Conservation (phyloP, 345 rosid species). For the Durio zibethinus region DNA sequence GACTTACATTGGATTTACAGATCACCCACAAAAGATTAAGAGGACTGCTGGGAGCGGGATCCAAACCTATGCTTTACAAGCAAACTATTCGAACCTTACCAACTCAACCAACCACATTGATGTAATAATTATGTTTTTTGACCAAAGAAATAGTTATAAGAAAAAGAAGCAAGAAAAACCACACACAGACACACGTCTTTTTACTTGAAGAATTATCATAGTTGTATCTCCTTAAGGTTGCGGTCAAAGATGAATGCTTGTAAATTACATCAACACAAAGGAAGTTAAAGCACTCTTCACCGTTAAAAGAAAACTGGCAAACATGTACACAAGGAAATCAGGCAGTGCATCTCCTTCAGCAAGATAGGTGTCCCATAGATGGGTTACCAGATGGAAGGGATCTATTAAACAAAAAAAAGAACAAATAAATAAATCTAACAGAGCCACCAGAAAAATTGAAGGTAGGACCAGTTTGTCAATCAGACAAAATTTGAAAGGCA, state of each 20-base stretch:
- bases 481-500: background rate
- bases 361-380: slow-evolving; percentile 98
- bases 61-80: too few species aligned
- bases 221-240: background rate
- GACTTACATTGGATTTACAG: too few species aligned
- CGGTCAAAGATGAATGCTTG: background rate
- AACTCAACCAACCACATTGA: too few species aligned
- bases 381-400: slow-evolving; percentile 78
- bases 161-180: background rate
- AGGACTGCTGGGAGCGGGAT: too few species aligned
- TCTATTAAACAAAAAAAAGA: slow-evolving; percentile 39
- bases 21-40: too few species aligned
- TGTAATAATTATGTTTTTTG: too few species aligned
- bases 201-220: background rate
- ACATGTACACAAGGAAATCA: slow-evolving; percentile 93
- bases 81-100: too few species aligned
- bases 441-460: background rate
- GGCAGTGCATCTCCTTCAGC: slow-evolving; percentile 99
- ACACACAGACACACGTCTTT: background rate
- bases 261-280: background rate
- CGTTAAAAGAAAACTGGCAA: slow-evolving; percentile 91
- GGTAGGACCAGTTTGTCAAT: background rate
- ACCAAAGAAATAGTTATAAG: background rate
- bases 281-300: slow-evolving; percentile 39
- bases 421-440: background rate